These are phyloP conservation scores for Microcyclospora tardicrescens DNA, from an alignment of 2,329 filamentous ascomycete genomes.

Conservation along the genomic window DNA sequence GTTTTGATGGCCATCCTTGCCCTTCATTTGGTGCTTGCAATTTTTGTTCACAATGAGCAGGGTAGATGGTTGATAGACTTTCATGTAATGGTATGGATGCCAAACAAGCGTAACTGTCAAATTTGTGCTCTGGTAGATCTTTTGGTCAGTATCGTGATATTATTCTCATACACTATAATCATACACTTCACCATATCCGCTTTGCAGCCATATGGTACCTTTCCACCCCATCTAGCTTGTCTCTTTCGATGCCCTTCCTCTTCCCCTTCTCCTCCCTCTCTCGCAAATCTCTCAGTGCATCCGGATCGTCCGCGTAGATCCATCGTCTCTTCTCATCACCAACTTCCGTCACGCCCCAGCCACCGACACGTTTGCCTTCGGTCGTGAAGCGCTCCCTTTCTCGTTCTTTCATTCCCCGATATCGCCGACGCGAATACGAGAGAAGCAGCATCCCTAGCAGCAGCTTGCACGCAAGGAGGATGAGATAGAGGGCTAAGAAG, in stretches of 20 bases:
- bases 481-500: slow-evolving; percentile 71
- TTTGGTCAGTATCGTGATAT: not conserved
- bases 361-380: slow-evolving; percentile 63
- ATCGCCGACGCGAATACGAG: slow-evolving; percentile 64
- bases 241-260: slow-evolving; percentile 35
- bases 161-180: not conserved
- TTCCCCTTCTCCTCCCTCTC: slow-evolving; percentile 51
- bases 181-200: slow-evolving; percentile 65
- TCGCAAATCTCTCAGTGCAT: slow-evolving; percentile 49
- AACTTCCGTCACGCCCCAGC: slow-evolving; percentile 75
- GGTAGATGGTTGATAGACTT: no score
- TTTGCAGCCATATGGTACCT: slow-evolving; percentile 95
- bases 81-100: no score
- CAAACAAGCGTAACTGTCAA: no score
- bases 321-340: slow-evolving; percentile 73
- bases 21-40: no score
- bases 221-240: slow-evolving; percentile 53
- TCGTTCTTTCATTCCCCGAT: slow-evolving; percentile 63
- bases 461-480: slow-evolving; percentile 63
- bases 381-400: slow-evolving; percentile 43
- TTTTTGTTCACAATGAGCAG: no score
- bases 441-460: slow-evolving; percentile 80
- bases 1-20: no score
- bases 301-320: slow-evolving; percentile 77
- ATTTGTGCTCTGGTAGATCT: no score